Evolutionary conservation across 2,329 filamentous ascomycete species (phyloP), one percentile per base, ranked within the genome.

Genomic region (Acrocalymma vagum): DNA sequence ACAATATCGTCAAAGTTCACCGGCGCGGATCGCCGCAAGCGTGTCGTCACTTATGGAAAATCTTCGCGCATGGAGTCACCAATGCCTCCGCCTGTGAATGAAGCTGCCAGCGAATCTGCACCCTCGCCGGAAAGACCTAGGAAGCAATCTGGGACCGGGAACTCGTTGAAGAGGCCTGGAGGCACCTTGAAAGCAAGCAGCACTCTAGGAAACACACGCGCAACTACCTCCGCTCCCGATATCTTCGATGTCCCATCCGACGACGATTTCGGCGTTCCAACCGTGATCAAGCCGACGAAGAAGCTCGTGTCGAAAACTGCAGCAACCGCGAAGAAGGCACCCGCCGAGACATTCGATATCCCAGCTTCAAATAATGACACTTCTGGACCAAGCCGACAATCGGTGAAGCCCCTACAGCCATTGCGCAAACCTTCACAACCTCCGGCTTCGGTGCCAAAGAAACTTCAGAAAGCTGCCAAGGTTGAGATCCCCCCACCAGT

Each of bases 191-290:
- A 51, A 14, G 11, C 30, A 34, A 38, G 24, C 14, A 36, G 29
- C 23, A 31, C 37, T 17, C 14, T 31, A 10, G 23, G 11, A 8
- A 42, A 38, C 23, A 22, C 31, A 30, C 46, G 45, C 35, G 36
- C 41, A 36, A 50, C 42, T 21, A 29, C 44, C 2, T 28, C 39
- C 7, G 35, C 45, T 14, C 31, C 28, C 16, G 60, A 65, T 30
- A 53, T 71, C 13, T 78, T 75, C 51, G 74, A 78, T 45, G 65
- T 77, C 14, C 73, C 74, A 4, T 69, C 63, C 9, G 67, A 70
- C 7, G 58, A 69, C 30, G 61, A 66, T 11, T 50, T 59, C 23
- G n/a, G n/a, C n/a, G 15, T 38, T 14, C 15, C 33, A 22, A 38
- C 23, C 16, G 26, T 43, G 16, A 38, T 25, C 1, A 42, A 46